Percentiles rank a stretch among this genome's conserved stretches.
These are phyloP conservation scores for Microsporum canis DNA, from an alignment of 2,329 filamentous ascomycete genomes.

Conservation along the genomic window DNA sequence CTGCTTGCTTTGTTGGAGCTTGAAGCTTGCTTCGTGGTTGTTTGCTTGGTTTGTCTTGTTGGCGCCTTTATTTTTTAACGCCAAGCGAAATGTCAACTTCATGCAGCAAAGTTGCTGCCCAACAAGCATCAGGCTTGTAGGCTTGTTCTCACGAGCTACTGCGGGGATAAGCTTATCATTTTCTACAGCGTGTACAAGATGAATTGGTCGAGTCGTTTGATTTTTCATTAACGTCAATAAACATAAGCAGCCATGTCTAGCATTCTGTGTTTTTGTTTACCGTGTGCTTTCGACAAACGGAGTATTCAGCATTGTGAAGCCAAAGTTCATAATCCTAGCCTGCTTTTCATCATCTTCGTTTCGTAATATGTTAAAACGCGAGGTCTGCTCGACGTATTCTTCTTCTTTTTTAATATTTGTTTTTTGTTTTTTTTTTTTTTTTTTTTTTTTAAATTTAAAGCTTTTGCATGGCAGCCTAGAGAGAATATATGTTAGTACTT, in stretches of 20 bases:
- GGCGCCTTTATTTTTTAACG: not conserved
- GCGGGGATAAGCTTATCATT: not conserved
- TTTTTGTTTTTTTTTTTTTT: not conserved
- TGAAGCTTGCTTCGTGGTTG: not conserved
- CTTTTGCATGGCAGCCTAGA: slow-evolving; percentile 71
- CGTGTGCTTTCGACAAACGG: not conserved
- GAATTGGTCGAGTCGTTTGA: not conserved
- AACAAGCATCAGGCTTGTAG: not conserved
- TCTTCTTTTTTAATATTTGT: not conserved
- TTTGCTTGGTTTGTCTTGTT: not conserved
- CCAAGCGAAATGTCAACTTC: not conserved
- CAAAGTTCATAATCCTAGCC: not conserved
- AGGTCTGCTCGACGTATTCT: not conserved
- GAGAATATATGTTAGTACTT: not conserved
- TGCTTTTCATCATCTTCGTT: slow-evolving; percentile 1
- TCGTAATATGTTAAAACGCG: not conserved
- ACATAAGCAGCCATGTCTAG: slow-evolving; percentile 1
- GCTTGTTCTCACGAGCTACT: not conserved
- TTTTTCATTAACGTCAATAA: slow-evolving; percentile 4
- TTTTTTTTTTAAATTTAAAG: slow-evolving; percentile 46
- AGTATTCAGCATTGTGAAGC: not conserved
- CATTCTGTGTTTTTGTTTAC: not conserved
- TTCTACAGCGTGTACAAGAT: not conserved
- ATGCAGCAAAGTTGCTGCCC: not conserved
- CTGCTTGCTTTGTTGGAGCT: not conserved